These are phyloP conservation scores for Nymphaea colorata DNA, from an alignment of 164 flowering plant species.

Conservation along the genomic window DNA sequence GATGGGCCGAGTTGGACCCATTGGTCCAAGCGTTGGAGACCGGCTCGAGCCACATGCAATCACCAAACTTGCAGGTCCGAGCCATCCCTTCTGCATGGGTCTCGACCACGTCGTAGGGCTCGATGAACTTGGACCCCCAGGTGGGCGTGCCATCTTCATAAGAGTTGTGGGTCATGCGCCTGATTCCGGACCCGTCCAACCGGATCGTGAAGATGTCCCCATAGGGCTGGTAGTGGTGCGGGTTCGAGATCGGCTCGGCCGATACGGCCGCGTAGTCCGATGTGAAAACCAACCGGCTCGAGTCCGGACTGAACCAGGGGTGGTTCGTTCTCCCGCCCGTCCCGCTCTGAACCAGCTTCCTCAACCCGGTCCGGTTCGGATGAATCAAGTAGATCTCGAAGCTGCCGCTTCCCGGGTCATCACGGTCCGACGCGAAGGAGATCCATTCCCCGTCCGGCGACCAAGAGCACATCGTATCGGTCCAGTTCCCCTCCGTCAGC, in stretches of 20 bases:
- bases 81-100: slow-evolving; percentile 15
- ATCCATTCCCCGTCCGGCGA: slow-evolving; percentile 93
- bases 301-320: slow-evolving; percentile 77
- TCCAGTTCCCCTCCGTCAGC: slow-evolving; percentile 83
- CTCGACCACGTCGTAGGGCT: slow-evolving; percentile 32
- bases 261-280: slow-evolving; percentile 73
- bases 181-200: slow-evolving; percentile 49
- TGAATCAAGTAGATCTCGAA: slow-evolving; percentile 53
- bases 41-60: slow-evolving; percentile 54
- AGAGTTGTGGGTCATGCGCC: slow-evolving; percentile 67
- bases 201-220: slow-evolving; percentile 63
- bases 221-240: slow-evolving; percentile 83
- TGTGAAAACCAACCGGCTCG: slow-evolving; percentile 53
- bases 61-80: slow-evolving; percentile 45
- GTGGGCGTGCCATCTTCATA: slow-evolving; percentile 89
- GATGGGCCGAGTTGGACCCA: background rate
- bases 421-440: slow-evolving; percentile 70
- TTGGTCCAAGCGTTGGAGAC: background rate
- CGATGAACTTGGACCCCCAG: slow-evolving; percentile 45
- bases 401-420: slow-evolving; percentile 57
- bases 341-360: slow-evolving; percentile 52
- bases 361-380: slow-evolving; percentile 74
- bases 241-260: slow-evolving; percentile 76
- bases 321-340: slow-evolving; percentile 65
- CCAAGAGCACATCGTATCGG: slow-evolving; percentile 89